Conservation (phyloP, 2,329 filamentous ascomycete species). For the Pseudogymnoascus sp. region DNA sequence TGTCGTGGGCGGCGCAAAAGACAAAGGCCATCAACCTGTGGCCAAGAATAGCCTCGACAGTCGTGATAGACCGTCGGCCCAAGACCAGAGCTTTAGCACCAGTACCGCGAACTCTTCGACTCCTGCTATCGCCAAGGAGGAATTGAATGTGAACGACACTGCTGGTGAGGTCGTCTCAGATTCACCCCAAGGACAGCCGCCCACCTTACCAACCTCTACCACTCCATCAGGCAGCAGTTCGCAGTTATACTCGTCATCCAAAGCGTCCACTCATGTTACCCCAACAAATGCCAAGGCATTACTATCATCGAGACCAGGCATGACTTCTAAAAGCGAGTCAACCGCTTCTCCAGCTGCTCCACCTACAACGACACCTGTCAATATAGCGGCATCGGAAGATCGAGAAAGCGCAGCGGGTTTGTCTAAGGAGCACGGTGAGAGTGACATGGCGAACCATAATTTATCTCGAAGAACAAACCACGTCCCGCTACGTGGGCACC, state of each 20-base stretch:
- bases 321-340: constrained; percentile 27
- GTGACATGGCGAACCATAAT: not conserved
- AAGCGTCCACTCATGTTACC: constrained; percentile 23
- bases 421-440: not conserved
- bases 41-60: constrained; percentile 35
- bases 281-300: constrained; percentile 20
- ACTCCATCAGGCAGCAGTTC: constrained; percentile 25
- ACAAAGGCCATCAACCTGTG: constrained; percentile 33
- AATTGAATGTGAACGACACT: constrained; percentile 30
- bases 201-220: constrained; percentile 24
- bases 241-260: constrained; percentile 28
- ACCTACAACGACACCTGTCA: constrained; percentile 42
- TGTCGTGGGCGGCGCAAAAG: constrained; percentile 65
- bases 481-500: not conserved
- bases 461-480: not conserved
- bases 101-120: constrained; percentile 37
- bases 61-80: constrained; percentile 38
- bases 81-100: constrained; percentile 35
- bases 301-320: constrained; percentile 22
- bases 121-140: constrained; percentile 34
- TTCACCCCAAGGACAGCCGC: constrained; percentile 28
- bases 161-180: constrained; percentile 27
- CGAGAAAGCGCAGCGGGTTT: constrained; percentile 31
- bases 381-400: constrained; percentile 42
- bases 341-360: constrained; percentile 24